Evolutionary conservation across 148 eudicot genomes (phyloP).

Genomic region (Bassia scoparia): DNA sequence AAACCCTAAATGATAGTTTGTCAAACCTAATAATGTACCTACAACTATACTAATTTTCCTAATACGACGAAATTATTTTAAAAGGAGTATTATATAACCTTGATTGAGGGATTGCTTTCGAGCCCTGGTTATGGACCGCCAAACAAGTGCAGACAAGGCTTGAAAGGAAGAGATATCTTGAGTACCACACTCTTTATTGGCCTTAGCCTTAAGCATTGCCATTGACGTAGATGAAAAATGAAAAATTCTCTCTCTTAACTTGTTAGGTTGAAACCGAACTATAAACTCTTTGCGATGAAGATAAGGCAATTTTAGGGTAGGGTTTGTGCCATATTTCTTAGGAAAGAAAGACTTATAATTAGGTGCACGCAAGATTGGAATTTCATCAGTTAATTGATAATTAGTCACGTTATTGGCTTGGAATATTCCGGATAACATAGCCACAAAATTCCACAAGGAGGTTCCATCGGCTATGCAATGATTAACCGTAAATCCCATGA

Average conservation of each 20-base stretch:
- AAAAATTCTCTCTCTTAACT: conserved; percentile 13
- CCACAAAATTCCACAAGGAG: conserved; percentile 5
- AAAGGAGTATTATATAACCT: background rate
- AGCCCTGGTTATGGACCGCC: conserved; percentile 69
- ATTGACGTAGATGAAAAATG: conserved; percentile 12
- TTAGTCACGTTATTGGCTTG: too few species aligned
- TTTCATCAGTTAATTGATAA: too few species aligned
- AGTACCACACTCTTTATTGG: conserved; percentile 22
- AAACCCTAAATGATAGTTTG: too few species aligned
- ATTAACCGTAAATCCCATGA: conserved; percentile 26
- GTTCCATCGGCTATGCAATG: conserved; percentile 13
- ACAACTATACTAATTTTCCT: too few species aligned
- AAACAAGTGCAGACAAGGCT: conserved; percentile 55
- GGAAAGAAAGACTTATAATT: background rate
- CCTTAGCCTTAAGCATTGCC: conserved; percentile 1
- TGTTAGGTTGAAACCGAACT: background rate
- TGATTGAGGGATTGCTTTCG: conserved; percentile 32
- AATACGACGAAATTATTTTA: too few species aligned
- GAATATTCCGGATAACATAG: conserved; percentile 5
- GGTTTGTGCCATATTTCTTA: background rate
- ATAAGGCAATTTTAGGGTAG: conserved; percentile 12
- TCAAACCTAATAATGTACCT: too few species aligned
- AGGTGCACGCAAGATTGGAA: too few species aligned
- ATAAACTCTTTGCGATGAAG: conserved; percentile 9
- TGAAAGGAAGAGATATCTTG: conserved; percentile 47